These are phyloP conservation scores for Schizosaccharomyces cryophilus DNA, from an alignment of 805 yeast species.

Conservation along the genomic window DNA sequence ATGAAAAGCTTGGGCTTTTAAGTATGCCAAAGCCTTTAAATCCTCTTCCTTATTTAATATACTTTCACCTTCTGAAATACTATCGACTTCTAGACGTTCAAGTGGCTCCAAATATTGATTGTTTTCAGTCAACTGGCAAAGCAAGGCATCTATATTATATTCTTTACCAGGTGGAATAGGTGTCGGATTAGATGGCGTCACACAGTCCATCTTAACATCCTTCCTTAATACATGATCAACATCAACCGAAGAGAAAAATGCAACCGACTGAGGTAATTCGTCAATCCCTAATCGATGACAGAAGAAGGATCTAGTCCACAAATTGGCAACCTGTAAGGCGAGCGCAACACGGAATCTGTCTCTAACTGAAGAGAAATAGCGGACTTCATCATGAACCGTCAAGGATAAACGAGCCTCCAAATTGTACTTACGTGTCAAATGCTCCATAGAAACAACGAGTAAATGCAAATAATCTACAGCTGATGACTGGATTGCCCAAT, in stretches of 20 bases:
- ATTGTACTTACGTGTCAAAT: slow-evolving; percentile 35
- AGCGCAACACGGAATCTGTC: slow-evolving; percentile 58
- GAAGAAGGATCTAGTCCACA: slow-evolving; percentile 93
- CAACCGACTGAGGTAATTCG: slow-evolving; percentile 82
- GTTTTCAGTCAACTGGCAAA: not conserved
- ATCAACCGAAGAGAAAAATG: slow-evolving; percentile 85
- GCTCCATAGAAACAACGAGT: slow-evolving; percentile 66
- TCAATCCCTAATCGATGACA: slow-evolving; percentile 74
- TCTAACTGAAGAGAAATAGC: slow-evolving; percentile 50
- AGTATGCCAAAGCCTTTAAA: not conserved
- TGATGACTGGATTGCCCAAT: slow-evolving; percentile 95
- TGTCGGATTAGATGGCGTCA: slow-evolving; percentile 62
- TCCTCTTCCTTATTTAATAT: not conserved
- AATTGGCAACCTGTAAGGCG: slow-evolving; percentile 64
- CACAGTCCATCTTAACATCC: slow-evolving; percentile 76
- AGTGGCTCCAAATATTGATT: not conserved
- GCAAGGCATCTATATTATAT: slow-evolving; percentile 23
- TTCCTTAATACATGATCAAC: slow-evolving; percentile 70
- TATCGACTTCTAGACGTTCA: not conserved
- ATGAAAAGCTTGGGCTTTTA: not conserved
- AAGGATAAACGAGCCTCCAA: slow-evolving; percentile 56
- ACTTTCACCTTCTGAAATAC: not conserved
- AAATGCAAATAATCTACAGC: slow-evolving; percentile 92
- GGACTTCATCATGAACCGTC: slow-evolving; percentile 86
- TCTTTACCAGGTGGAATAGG: slow-evolving; percentile 64